Conservation (phyloP, 2,329 filamentous ascomycete genomes). For the Aspergillus jensenii region DNA sequence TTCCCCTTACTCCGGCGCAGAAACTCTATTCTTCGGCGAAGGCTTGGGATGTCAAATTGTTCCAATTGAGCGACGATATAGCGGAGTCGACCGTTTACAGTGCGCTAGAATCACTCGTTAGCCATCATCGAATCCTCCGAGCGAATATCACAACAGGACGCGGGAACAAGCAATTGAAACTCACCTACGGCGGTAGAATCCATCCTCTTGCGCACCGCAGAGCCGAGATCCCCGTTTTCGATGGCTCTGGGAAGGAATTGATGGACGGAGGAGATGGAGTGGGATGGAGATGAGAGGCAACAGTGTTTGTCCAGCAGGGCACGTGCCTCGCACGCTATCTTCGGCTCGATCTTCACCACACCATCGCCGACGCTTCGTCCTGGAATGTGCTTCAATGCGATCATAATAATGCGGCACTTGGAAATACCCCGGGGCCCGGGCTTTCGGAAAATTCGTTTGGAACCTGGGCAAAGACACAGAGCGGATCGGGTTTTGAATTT, state of each 20-base stretch:
- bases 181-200: neutral
- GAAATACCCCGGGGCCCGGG: neutral
- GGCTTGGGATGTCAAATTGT: constrained; percentile 4
- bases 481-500: neutral
- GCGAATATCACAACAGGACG: neutral
- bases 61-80: neutral
- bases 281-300: neutral
- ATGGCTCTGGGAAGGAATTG: neutral
- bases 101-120: neutral
- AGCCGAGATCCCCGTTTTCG: neutral
- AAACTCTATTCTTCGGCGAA: neutral
- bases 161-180: neutral
- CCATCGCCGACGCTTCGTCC: neutral
- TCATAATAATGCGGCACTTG: neutral
- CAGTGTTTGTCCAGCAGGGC: constrained; percentile 5
- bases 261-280: neutral
- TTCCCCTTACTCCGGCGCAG: neutral
- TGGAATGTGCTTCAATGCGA: neutral
- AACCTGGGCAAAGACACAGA: neutral
- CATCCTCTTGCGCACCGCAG: neutral
- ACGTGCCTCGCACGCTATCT: constrained; percentile 5
- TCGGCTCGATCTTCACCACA: constrained; percentile 1
- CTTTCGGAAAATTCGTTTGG: neutral
- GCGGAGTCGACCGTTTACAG: neutral
- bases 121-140: neutral